Evolutionary conservation across 768 basidiomycete species (phyloP).

Genomic region (Pleurotus sapidus): DNA sequence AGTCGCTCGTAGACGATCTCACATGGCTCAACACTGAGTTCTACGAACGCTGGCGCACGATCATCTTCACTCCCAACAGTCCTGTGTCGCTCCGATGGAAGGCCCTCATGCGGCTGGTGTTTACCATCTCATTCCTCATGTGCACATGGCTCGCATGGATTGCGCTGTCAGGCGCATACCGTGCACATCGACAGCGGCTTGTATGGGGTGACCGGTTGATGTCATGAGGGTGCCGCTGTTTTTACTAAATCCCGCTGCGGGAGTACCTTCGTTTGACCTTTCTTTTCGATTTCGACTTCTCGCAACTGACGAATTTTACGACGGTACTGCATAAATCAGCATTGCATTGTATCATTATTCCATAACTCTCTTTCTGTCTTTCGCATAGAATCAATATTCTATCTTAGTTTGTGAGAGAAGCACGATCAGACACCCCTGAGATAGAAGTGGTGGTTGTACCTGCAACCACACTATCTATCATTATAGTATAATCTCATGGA

Average conservation of each 20-base stretch:
- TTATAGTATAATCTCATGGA: conserved; percentile 44
- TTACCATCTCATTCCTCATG: conserved; percentile 52
- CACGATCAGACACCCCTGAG: too few relatives aligned
- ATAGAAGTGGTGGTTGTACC: too few relatives aligned
- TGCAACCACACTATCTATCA: too few relatives aligned
- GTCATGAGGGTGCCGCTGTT: conserved; percentile 38
- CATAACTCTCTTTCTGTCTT: neutral
- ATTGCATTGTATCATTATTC: conserved; percentile 6
- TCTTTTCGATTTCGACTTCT: neutral
- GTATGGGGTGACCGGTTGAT: conserved; percentile 81
- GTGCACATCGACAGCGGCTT: conserved; percentile 70
- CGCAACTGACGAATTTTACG: neutral
- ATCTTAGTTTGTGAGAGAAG: too few relatives aligned
- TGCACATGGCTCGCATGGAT: conserved; percentile 63
- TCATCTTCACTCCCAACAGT: conserved; percentile 69
- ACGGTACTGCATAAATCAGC: too few relatives aligned
- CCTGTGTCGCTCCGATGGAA: conserved; percentile 78
- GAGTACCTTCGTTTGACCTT: neutral
- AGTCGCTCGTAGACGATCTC: conserved; percentile 58
- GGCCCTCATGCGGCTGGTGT: conserved; percentile 55
- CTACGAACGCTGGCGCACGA: conserved; percentile 70
- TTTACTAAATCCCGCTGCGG: neutral
- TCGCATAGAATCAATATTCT: too few relatives aligned
- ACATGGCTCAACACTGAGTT: conserved; percentile 79
- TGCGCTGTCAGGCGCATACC: conserved; percentile 61